A percentile compares a stretch with the other conserved stretches of the same genome.
Evolutionary conservation across 1,139 yeast species (phyloP).

Genomic region (Fermentozyma sake): DNA sequence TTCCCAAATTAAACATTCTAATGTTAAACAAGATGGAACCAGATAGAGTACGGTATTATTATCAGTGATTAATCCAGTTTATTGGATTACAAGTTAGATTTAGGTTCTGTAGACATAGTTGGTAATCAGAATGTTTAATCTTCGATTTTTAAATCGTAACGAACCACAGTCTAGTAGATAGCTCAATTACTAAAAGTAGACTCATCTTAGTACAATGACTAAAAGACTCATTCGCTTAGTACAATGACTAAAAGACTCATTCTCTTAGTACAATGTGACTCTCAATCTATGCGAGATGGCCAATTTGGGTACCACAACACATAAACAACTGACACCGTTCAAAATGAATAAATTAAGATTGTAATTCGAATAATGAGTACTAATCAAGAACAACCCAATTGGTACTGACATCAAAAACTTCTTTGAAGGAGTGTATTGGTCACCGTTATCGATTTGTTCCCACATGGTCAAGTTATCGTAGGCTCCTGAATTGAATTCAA

Average conservation of each 20-base stretch:
- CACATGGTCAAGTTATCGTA: slow-evolving; percentile 96
- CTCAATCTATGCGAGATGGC: slow-evolving; percentile 78
- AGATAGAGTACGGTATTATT: no score
- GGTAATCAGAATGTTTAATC: no score
- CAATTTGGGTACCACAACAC: slow-evolving; percentile 85
- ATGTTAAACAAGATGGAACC: no score
- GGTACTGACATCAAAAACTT: slow-evolving; percentile 91
- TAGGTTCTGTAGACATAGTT: no score
- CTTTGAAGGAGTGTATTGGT: slow-evolving; percentile 94
- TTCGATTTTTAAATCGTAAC: no score
- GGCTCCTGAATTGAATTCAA: slow-evolving; percentile 95
- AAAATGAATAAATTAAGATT: slow-evolving; percentile 73
- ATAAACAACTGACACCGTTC: slow-evolving; percentile 73
- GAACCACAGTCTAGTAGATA: no score
- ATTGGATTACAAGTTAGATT: no score
- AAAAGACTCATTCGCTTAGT: background rate
- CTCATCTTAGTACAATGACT: no score
- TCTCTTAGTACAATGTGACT: slow-evolving; percentile 45
- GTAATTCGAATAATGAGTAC: slow-evolving; percentile 89
- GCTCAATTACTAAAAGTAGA: no score
- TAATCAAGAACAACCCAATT: slow-evolving; percentile 74
- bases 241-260: slow-evolving; percentile 1
- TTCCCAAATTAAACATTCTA: no score
- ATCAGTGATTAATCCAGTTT: no score
- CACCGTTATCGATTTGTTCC: slow-evolving; percentile 98